Evolutionary conservation across 2,329 filamentous ascomycete genomes (phyloP), one percentile per base, ranked within the genome.

Genomic region (Epichloe typhina): DNA sequence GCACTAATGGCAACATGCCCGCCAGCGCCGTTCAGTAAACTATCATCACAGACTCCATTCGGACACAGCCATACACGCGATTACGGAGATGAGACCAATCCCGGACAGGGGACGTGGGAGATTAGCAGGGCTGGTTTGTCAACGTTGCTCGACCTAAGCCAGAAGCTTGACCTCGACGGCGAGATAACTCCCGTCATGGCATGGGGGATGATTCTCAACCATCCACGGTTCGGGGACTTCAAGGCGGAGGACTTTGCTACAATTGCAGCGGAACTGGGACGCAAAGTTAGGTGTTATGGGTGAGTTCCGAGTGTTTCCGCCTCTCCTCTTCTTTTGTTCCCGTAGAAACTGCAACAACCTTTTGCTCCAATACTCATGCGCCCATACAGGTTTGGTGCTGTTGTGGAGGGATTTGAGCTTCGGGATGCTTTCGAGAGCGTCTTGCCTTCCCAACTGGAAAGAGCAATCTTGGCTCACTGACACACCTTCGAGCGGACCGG

Each of bases 111-210:
- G 64, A 91, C 90, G 47, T 91, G 88, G 70, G 84, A 93, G 62
- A 71, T 93, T 5, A 82, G 77, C 53, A 86, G 84, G 63, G 78
- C 77, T 38, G 88, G 93, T 61, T 75, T 98, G 47, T 72, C 83
- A 48, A 94, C 86, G 50, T 73, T 97, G 50, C 77, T 96, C 53
- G 86, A 95, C 62, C 75, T 96, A 50, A 95, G 88, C 69, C 79
- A 83, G 58, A 82, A 83, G 59, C 75, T 96, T 26, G 83, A 93
- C 58, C 79, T 93, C 2, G 87, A 93, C 54, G 88, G 88, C 49
- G 88, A 94, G 68, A 87, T 97, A 60, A 97, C 91, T 17, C 93
- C 93, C 0, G 86, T 96, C 57, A 95, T 95, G 88, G 90, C 90
- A 0, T 91, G 93, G 81, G 85, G 88, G 47, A 85, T 87, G 69